A percentile compares a stretch with the other conserved stretches of the same genome.
Conservation (phyloP, 2,329 filamentous ascomycete species). For the Xylaria digitata region DNA sequence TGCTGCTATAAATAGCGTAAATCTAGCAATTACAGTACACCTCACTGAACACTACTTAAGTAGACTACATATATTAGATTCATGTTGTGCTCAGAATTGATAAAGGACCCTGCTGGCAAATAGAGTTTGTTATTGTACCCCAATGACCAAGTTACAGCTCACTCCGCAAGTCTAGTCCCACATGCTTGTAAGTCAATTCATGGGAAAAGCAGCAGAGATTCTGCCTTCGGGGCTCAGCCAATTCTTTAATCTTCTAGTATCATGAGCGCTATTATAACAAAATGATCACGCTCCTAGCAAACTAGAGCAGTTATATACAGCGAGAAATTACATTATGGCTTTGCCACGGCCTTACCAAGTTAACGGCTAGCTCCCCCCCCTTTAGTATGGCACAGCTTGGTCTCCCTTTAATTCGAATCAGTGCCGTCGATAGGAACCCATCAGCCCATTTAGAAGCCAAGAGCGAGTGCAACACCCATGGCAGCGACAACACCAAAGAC, state of each 20-base stretch:
- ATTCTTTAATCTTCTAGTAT: slow-evolving; percentile 19
- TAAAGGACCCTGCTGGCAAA: not conserved
- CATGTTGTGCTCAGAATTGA: not conserved
- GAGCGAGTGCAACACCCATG: slow-evolving; percentile 43
- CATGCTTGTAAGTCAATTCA: not conserved
- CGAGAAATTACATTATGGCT: slow-evolving; percentile 21
- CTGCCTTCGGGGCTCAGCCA: not conserved
- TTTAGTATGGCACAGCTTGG: not conserved
- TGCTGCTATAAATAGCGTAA: not conserved
- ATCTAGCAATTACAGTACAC: not conserved
- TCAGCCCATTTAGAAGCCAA: slow-evolving; percentile 40
- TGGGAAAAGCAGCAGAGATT: not conserved
- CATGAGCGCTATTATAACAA: slow-evolving; percentile 21
- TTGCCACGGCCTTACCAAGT: slow-evolving; percentile 1
- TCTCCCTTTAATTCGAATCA: not conserved
- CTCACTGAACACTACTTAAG: too few species aligned
- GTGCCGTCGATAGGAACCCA: not conserved
- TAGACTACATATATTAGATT: not conserved
- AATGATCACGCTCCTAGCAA: slow-evolving; percentile 15
- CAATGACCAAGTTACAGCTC: not conserved
- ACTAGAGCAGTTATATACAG: slow-evolving; percentile 21
- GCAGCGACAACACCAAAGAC: slow-evolving; percentile 45
- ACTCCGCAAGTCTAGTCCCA: not conserved
- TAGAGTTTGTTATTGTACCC: not conserved
- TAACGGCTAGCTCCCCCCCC: not conserved